Conservation (phyloP, 1,284 basidiomycete species). For the Naganishia albida region DNA sequence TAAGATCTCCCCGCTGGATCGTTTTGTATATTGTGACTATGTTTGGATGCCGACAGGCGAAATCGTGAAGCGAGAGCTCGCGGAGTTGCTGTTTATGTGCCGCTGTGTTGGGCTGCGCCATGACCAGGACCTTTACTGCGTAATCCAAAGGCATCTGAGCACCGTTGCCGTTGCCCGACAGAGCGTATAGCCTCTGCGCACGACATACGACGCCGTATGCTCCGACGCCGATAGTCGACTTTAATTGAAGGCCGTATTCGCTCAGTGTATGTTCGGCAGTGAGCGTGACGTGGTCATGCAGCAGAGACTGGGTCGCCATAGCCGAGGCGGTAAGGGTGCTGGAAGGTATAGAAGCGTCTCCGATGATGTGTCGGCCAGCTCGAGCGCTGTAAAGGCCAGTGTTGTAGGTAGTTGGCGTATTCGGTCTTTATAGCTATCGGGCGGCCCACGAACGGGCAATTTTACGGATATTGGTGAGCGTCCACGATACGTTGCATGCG, state of each 20-base stretch:
- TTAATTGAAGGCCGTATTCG: conserved; percentile 21
- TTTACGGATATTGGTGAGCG: too few species aligned
- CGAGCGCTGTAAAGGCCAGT: too few species aligned
- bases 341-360: not conserved
- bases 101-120: conserved; percentile 18
- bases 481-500: too few species aligned
- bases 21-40: conserved; percentile 88
- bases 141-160: conserved; percentile 1
- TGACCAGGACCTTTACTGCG: conserved; percentile 24
- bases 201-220: conserved; percentile 24
- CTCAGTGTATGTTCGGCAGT: conserved; percentile 25
- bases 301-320: conserved; percentile 7
- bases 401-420: too few species aligned
- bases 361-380: not conserved
- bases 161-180: not conserved
- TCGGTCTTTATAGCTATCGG: too few species aligned
- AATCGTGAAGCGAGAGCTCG: conserved; percentile 65
- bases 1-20: conserved; percentile 66
- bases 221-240: conserved; percentile 15
- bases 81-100: conserved; percentile 60
- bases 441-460: too few species aligned
- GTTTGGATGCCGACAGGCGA: conserved; percentile 72
- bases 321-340: not conserved
- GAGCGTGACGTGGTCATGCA: conserved; percentile 14
- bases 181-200: conserved; percentile 6